Conservation (phyloP, 495 filamentous ascomycete genomes). For the Hypoxylon lienhwacheense region DNA sequence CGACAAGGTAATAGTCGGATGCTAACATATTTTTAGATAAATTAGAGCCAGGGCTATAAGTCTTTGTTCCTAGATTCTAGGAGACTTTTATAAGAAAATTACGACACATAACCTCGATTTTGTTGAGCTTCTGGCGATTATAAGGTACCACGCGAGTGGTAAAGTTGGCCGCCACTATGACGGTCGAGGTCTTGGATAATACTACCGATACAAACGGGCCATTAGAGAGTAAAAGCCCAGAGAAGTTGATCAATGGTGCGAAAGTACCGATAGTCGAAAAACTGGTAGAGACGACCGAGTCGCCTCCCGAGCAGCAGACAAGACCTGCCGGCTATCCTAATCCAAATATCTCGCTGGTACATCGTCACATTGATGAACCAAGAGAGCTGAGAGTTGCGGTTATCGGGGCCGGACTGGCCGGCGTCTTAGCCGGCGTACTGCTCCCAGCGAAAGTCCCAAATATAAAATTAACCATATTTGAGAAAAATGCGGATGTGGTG, state of each 20-base stretch:
- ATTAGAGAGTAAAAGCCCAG: not conserved
- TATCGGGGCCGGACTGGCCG: slow-evolving; percentile 68
- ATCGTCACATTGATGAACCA: slow-evolving; percentile 59
- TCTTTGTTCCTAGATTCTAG: slow-evolving; percentile 1
- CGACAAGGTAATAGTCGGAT: slow-evolving; percentile 11
- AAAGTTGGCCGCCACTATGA: slow-evolving; percentile 9
- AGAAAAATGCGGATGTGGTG: slow-evolving; percentile 69
- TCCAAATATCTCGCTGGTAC: slow-evolving; percentile 33
- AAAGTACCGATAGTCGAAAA: slow-evolving; percentile 13
- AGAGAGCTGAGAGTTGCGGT: slow-evolving; percentile 61
- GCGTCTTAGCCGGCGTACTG: slow-evolving; percentile 62
- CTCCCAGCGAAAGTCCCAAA: slow-evolving; percentile 60
- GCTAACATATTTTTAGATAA: slow-evolving; percentile 25
- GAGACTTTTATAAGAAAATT: no score
- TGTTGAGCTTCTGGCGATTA: not conserved
- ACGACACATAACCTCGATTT: not conserved
- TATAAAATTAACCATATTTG: slow-evolving; percentile 64
- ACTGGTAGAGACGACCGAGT: slow-evolving; percentile 5
- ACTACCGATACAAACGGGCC: slow-evolving; percentile 7
- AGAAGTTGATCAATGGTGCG: slow-evolving; percentile 13
- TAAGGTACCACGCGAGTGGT: not conserved
- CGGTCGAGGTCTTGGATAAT: slow-evolving; percentile 11
- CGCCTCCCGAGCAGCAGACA: slow-evolving; percentile 17
- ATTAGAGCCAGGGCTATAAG: slow-evolving; percentile 23
- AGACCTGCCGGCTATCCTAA: slow-evolving; percentile 15